phyloP scores from a whole-genome alignment of 306 rosid genomes.

The Lathyrus oleraceus region DNA sequence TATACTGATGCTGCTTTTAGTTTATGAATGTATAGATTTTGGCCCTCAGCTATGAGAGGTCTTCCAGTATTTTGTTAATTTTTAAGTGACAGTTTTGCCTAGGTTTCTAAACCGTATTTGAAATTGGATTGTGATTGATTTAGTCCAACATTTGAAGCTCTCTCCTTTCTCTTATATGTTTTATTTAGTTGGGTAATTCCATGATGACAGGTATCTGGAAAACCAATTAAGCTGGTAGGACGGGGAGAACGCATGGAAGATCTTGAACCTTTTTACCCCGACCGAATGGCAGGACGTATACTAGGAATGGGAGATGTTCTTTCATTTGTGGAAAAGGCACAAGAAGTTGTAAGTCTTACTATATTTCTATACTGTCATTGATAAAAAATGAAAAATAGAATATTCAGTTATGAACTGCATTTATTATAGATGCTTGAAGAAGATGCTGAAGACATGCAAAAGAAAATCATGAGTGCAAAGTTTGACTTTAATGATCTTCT shows the following conservation, averaged over 20 bases:
- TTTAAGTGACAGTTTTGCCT: slow-evolving; percentile 3
- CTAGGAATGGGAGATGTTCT: slow-evolving; percentile 99
- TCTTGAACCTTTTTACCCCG: slow-evolving; percentile 98
- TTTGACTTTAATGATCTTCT: slow-evolving; percentile 96
- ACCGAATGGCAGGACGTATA: slow-evolving; percentile 98
- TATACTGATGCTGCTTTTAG: slow-evolving; percentile 3
- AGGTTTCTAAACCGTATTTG: slow-evolving; percentile 8
- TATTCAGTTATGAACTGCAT: slow-evolving; percentile 28
- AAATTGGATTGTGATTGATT: slow-evolving; percentile 24
- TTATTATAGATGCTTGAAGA: slow-evolving; percentile 79
- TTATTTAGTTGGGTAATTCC: slow-evolving; percentile 21
- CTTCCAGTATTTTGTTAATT: slow-evolving; percentile 23
- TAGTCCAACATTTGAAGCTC: neutral
- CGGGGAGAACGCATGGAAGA: slow-evolving; percentile 99
- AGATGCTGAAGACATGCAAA: slow-evolving; percentile 96
- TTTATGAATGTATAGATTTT: slow-evolving; percentile 29
- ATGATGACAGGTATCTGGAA: slow-evolving; percentile 84
- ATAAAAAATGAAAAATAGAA: slow-evolving; percentile 2
- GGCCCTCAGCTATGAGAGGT: slow-evolving; percentile 16
- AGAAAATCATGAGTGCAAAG: slow-evolving; percentile 97
- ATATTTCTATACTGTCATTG: slow-evolving; percentile 20
- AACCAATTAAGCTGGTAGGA: slow-evolving; percentile 97
- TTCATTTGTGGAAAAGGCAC: slow-evolving; percentile 97
- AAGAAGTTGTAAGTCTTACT: slow-evolving; percentile 78
- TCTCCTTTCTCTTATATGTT: neutral